Percentiles rank a stretch among this genome's conserved stretches.
Conservation (phyloP, 202 grass and related monocot species). For the Musa balbisiana region DNA sequence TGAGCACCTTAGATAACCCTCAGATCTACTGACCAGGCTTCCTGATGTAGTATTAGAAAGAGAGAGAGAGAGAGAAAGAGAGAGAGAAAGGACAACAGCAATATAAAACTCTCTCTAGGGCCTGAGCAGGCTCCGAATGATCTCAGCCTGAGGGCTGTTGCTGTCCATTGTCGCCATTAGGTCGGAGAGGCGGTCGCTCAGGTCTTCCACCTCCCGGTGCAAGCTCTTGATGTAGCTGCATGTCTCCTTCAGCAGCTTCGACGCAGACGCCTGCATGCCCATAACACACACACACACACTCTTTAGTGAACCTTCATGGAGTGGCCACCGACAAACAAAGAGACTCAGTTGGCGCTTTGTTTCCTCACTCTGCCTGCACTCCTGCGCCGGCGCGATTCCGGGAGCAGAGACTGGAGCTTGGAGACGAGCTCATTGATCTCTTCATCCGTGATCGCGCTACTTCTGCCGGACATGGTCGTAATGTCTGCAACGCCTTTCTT, state of each 20-base stretch:
- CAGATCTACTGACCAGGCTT: no score
- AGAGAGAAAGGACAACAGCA: no score
- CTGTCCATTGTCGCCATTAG: conserved; percentile 8
- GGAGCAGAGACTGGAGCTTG: conserved; percentile 11
- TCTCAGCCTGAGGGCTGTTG: conserved; percentile 14
- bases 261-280: conserved; percentile 1
- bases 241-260: conserved; percentile 21
- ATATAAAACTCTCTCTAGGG: neutral
- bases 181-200: conserved; percentile 15
- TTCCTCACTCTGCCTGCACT: neutral
- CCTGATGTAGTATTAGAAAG: no score
- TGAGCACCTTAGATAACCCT: no score
- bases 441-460: conserved; percentile 42
- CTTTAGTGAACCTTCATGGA: no score
- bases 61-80: no score
- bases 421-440: conserved; percentile 16
- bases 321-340: no score
- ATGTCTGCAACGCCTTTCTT: neutral
- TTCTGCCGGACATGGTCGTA: conserved; percentile 46
- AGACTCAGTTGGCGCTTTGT: neutral
- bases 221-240: conserved; percentile 28
- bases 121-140: conserved; percentile 9
- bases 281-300: no score
- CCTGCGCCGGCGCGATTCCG: conserved; percentile 1
- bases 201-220: conserved; percentile 23